Evolutionary conservation across 768 basidiomycete genomes (phyloP), one percentile per base, ranked within the genome.

Genomic region (Lactarius hatsudake): DNA sequence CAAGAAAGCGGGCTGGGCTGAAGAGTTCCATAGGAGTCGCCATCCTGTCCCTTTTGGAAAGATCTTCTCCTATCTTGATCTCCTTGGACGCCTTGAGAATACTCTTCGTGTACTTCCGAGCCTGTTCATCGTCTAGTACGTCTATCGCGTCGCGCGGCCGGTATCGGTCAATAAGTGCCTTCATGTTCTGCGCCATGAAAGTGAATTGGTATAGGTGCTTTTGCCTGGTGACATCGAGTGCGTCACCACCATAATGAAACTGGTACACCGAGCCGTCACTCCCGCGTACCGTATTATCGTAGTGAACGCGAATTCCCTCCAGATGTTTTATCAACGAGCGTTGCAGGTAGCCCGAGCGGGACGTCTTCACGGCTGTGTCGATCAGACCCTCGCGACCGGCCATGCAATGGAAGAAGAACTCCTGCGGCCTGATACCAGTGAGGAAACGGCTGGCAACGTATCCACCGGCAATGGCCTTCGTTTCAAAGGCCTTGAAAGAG

Each of bases 391-490:
- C 97, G 72, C 97, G 87, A 61, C 97, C 97, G 65, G 97, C 97
- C 97, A 99, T 99, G 75, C 97, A 98, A 79, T 99, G 97, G 84
- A 99, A 99, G 81, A 97, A 99, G 79, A 98, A 99, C 77, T 99
- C 97, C 76, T 99, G 97, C 0, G 97, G 97, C 72, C 91, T 93
- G 76, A 99, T 88, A 63, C 97, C 97, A 8, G 97, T 98, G 81
- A 99, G 85, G 84, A 99, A 99, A 42, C 97, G 94, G 76, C 96
- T 97, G 17, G 93, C 95, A 56, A 99, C 93, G 76, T 96, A 99
- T 9, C 97, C 97, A 74, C 97, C 97, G 15, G 97, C 96, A 68
- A 98, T 94, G 5, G 97, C 95, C 68, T 89, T 91, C n/a, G 97
- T 98, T 78, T 98, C 97, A 78, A 98, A 98, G 0, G 96, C 81